Conservation (phyloP, 176 grass and related monocot species). For the Aegilops tauschii region DNA sequence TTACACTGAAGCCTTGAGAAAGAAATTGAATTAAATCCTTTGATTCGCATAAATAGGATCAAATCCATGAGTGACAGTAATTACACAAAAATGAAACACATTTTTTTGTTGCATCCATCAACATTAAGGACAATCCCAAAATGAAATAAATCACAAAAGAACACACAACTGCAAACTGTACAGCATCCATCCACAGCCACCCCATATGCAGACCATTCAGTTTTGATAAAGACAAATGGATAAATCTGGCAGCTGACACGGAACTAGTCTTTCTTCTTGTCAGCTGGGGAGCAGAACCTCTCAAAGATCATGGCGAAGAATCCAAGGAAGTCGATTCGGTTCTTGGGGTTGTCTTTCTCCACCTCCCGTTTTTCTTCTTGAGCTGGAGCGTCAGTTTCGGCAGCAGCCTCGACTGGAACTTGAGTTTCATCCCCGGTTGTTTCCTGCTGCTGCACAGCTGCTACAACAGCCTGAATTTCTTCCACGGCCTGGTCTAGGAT, state of each 20-base stretch:
- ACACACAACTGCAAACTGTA: conserved; percentile 41
- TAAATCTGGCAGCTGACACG: not conserved
- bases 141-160: not conserved
- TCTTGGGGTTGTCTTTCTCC: conserved; percentile 43
- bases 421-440: conserved; percentile 25
- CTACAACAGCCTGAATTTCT: conserved; percentile 42
- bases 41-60: conserved; percentile 24
- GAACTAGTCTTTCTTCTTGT: conserved; percentile 52
- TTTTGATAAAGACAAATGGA: conserved; percentile 14
- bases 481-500: conserved; percentile 20
- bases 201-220: not conserved
- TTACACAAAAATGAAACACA: conserved; percentile 16
- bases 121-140: conserved; percentile 17
- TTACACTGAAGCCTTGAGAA: not conserved
- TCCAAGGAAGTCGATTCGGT: conserved; percentile 20
- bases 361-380: conserved; percentile 26
- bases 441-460: conserved; percentile 27
- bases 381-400: conserved; percentile 28
- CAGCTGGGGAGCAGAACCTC: conserved; percentile 45
- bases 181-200: conserved; percentile 29
- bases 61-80: not conserved
- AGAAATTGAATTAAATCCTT: conserved; percentile 11
- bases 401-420: conserved; percentile 19
- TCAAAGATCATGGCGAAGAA: conserved; percentile 51
- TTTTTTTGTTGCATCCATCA: not conserved